Conservation (phyloP, 2,329 filamentous ascomycete species). For the Fusarium sp. region DNA sequence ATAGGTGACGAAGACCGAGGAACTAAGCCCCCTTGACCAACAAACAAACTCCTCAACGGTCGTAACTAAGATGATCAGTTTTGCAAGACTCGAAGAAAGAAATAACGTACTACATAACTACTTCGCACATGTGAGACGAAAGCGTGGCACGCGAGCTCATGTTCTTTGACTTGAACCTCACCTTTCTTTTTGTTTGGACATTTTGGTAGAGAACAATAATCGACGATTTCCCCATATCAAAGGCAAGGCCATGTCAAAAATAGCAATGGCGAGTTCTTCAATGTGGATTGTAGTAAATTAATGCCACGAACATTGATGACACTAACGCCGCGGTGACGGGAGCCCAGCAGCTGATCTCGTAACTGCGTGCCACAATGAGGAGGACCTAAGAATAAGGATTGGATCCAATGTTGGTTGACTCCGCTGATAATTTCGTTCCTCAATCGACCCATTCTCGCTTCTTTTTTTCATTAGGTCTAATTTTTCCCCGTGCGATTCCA, state of each 20-base stretch:
- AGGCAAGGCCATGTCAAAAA: constrained; percentile 20
- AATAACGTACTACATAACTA: constrained; percentile 12
- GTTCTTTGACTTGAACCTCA: neutral
- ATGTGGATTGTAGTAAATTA: constrained; percentile 6
- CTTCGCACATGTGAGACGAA: neutral
- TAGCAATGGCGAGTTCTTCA: constrained; percentile 18
- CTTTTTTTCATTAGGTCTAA: constrained; percentile 1
- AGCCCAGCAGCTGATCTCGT: constrained; percentile 27
- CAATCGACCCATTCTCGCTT: constrained; percentile 8
- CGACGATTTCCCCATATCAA: neutral
- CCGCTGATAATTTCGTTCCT: constrained; percentile 37
- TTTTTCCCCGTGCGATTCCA: neutral
- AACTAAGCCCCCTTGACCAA: constrained; percentile 19
- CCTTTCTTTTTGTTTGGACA: neutral
- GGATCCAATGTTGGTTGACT: constrained; percentile 19
- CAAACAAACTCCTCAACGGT: constrained; percentile 3
- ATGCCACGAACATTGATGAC: constrained; percentile 7
- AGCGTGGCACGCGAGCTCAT: constrained; percentile 3
- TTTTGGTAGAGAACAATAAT: constrained; percentile 3
- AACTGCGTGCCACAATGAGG: constrained; percentile 22
- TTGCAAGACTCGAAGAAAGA: constrained; percentile 12
- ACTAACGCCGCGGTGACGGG: constrained; percentile 5
- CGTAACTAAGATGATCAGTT: neutral
- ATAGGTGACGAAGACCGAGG: constrained; percentile 3
- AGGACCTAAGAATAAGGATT: constrained; percentile 16